These are phyloP conservation scores for Neobulgaria alba DNA, from an alignment of 2,329 filamentous ascomycete genomes.

Conservation along the genomic window DNA sequence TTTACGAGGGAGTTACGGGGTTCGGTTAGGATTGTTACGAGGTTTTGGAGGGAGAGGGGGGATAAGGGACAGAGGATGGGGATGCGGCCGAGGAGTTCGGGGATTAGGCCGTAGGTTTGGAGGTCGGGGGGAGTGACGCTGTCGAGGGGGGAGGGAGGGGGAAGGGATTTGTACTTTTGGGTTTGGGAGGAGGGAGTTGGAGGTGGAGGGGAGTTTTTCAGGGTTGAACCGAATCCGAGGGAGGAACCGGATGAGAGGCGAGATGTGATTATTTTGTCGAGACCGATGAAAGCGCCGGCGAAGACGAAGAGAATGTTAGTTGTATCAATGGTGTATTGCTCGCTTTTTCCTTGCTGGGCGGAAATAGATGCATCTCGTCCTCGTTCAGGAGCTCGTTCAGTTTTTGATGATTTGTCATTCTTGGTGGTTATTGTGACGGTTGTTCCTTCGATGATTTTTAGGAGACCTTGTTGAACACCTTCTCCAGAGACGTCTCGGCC, in stretches of 20 bases:
- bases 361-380: constrained; percentile 16
- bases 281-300: constrained; percentile 86
- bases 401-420: constrained; percentile 40
- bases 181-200: constrained; percentile 45
- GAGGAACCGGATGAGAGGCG: constrained; percentile 75
- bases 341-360: constrained; percentile 17
- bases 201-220: constrained; percentile 50
- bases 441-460: constrained; percentile 95
- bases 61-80: constrained; percentile 83
- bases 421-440: constrained; percentile 90
- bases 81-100: constrained; percentile 90
- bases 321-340: constrained; percentile 70
- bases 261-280: constrained; percentile 80
- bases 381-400: constrained; percentile 22
- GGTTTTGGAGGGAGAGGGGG: constrained; percentile 56
- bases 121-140: constrained; percentile 68
- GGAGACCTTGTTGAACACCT: constrained; percentile 87
- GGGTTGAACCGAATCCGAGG: constrained; percentile 84
- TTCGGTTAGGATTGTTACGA: constrained; percentile 85
- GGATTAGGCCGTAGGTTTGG: constrained; percentile 83
- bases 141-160: constrained; percentile 21
- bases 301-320: constrained; percentile 97
- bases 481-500: constrained; percentile 93
- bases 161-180: constrained; percentile 19
- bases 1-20: constrained; percentile 80